Percentiles rank a stretch among this genome's conserved stretches.
phyloP scores from a whole-genome alignment of 2,329 filamentous ascomycete genomes.

The Chrysoporthe puriensis region DNA sequence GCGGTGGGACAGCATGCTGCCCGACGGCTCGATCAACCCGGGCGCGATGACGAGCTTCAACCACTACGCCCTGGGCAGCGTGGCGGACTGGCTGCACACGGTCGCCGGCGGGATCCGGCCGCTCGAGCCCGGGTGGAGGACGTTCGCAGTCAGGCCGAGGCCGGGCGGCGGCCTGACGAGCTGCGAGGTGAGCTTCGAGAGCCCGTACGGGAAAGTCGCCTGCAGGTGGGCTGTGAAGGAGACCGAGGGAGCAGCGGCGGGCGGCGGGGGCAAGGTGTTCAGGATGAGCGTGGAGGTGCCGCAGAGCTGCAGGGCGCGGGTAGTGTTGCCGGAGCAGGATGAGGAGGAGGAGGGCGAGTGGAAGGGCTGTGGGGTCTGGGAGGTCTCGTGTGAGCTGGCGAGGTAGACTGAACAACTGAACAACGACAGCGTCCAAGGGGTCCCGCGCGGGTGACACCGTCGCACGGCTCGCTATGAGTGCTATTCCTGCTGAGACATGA shows the following conservation, averaged over 20 bases:
- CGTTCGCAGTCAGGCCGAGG: conserved; percentile 35
- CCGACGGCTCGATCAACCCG: conserved; percentile 42
- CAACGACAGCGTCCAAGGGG: too few species aligned
- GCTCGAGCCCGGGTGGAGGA: conserved; percentile 38
- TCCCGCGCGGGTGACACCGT: too few species aligned
- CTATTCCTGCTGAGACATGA: too few species aligned
- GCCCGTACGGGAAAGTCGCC: conserved; percentile 25
- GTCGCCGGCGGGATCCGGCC: conserved; percentile 39
- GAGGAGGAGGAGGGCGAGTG: conserved; percentile 22
- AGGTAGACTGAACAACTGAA: too few species aligned
- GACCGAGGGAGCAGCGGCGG: not conserved
- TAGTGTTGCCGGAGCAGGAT: conserved; percentile 23
- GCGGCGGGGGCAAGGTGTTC: conserved; percentile 4
- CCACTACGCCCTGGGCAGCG: conserved; percentile 46
- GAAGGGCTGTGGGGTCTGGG: conserved; percentile 21
- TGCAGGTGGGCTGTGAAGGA: conserved; percentile 23
- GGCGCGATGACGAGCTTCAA: conserved; percentile 47
- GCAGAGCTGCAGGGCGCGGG: conserved; percentile 21
- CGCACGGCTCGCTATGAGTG: too few species aligned
- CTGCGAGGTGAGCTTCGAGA: conserved; percentile 25
- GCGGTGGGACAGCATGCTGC: conserved; percentile 46
- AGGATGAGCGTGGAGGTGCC: conserved; percentile 23
- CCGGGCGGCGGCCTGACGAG: conserved; percentile 35
- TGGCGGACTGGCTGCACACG: conserved; percentile 43
- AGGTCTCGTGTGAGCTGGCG: conserved; percentile 9